phyloP scores from a whole-genome alignment of 208 protist species.

The Naegleria gruberi region DNA sequence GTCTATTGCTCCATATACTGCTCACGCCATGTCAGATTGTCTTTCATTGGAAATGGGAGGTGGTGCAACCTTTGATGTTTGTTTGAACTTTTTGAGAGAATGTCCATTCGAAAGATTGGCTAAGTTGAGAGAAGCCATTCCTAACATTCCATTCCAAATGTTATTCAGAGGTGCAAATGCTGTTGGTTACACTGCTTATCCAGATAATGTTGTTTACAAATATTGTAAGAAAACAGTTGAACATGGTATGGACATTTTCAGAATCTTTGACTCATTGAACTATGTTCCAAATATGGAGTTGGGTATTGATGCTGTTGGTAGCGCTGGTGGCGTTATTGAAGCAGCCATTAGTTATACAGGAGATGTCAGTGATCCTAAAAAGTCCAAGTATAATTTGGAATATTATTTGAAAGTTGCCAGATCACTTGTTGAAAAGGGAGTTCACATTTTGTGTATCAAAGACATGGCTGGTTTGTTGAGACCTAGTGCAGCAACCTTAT shows the following conservation, averaged over 20 bases:
- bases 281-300: slow-evolving; percentile 58
- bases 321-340: slow-evolving; percentile 58
- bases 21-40: slow-evolving; percentile 16
- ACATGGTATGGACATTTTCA: slow-evolving; percentile 78
- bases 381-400: slow-evolving; percentile 54
- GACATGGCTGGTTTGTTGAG: slow-evolving; percentile 46
- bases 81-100: slow-evolving; percentile 68
- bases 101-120: slow-evolving; percentile 54
- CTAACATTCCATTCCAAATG: slow-evolving; percentile 83
- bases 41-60: slow-evolving; percentile 55
- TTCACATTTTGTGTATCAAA: slow-evolving; percentile 72
- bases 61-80: slow-evolving; percentile 70
- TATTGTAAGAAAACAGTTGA: slow-evolving; percentile 56
- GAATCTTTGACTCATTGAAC: slow-evolving; percentile 82
- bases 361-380: slow-evolving; percentile 34
- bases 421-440: slow-evolving; percentile 40
- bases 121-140: slow-evolving; percentile 53
- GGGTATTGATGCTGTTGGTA: slow-evolving; percentile 52
- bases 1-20: slow-evolving; percentile 42
- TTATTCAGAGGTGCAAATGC: slow-evolving; percentile 74
- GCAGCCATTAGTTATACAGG: slow-evolving; percentile 68
- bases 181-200: slow-evolving; percentile 79
- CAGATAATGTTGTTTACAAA: slow-evolving; percentile 70
- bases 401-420: slow-evolving; percentile 52
- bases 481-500: slow-evolving; percentile 32